A percentile compares a stretch with the other conserved stretches of the same genome.
Conservation (phyloP, 1,139 yeast species). For the Geotrichum macrosporum region DNA sequence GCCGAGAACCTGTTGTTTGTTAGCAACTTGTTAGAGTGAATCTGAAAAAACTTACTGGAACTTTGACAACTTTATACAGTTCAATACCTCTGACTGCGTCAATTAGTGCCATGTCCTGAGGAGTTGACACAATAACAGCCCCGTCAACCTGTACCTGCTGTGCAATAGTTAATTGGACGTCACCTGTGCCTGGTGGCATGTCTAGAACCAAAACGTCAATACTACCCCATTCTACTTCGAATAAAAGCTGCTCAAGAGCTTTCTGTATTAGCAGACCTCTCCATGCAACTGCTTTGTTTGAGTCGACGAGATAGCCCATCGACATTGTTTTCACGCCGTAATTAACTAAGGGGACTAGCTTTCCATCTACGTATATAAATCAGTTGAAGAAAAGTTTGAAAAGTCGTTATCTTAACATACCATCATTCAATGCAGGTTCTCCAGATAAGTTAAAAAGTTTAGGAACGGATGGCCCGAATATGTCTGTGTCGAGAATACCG, state of each 20-base stretch:
- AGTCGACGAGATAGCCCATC: constrained; percentile 71
- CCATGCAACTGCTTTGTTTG: constrained; percentile 79
- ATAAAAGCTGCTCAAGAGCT: constrained; percentile 74
- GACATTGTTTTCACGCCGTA: constrained; percentile 84
- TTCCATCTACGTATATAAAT: constrained; percentile 41
- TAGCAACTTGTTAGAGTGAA: neutral
- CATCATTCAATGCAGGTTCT: constrained; percentile 48
- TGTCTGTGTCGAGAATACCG: constrained; percentile 74
- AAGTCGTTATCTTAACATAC: constrained; percentile 13
- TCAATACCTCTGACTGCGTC: constrained; percentile 80
- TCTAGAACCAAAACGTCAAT: constrained; percentile 71
- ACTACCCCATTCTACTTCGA: constrained; percentile 72
- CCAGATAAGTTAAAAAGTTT: constrained; percentile 57
- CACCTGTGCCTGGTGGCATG: constrained; percentile 94
- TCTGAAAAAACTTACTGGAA: constrained; percentile 44
- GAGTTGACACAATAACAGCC: constrained; percentile 77
- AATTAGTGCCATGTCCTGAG: constrained; percentile 78
- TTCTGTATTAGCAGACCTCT: constrained; percentile 84
- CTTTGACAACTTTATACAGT: constrained; percentile 68
- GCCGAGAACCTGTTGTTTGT: constrained; percentile 50
- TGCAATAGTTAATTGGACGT: constrained; percentile 74
- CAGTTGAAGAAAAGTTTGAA: neutral
- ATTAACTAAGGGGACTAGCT: constrained; percentile 64
- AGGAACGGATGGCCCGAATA: constrained; percentile 83
- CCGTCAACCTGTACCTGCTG: constrained; percentile 76